These are phyloP conservation scores for Aaosphaeria pasadenensis DNA, from an alignment of 2,329 filamentous ascomycete genomes.

Conservation along the genomic window DNA sequence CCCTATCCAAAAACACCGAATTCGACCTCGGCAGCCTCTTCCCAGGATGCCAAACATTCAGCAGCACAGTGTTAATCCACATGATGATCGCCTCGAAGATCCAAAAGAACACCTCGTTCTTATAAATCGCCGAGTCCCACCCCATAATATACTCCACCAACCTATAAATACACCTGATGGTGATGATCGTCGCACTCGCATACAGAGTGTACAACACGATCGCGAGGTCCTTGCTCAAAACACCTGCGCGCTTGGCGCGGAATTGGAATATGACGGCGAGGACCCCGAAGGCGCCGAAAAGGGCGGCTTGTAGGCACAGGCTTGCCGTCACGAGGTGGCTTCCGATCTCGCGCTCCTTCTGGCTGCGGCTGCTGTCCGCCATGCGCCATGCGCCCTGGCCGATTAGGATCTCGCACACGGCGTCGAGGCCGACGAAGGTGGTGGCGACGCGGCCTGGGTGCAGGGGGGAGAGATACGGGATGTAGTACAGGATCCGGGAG, in stretches of 20 bases:
- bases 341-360: conserved; percentile 40
- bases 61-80: conserved; percentile 49
- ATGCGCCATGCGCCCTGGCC: conserved; percentile 50
- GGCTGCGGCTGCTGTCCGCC: conserved; percentile 38
- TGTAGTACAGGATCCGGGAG: conserved; percentile 58
- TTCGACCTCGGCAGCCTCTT: conserved; percentile 48
- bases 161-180: conserved; percentile 51
- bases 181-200: conserved; percentile 47
- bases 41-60: conserved; percentile 54
- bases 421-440: conserved; percentile 54
- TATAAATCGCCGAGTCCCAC: conserved; percentile 34
- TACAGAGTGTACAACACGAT: conserved; percentile 48
- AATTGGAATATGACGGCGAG: conserved; percentile 47
- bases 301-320: conserved; percentile 49
- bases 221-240: conserved; percentile 45
- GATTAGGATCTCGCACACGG: conserved; percentile 51
- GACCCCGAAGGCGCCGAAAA: conserved; percentile 50
- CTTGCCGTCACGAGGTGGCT: conserved; percentile 48
- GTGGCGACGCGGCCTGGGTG: conserved; percentile 60
- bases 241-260: conserved; percentile 36
- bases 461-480: conserved; percentile 58
- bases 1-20: conserved; percentile 49
- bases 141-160: conserved; percentile 49
- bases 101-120: conserved; percentile 54
- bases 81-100: conserved; percentile 54